Evolutionary conservation across 2,329 filamentous ascomycete genomes (phyloP).

Genomic region (Pseudogymnoascus sp.): DNA sequence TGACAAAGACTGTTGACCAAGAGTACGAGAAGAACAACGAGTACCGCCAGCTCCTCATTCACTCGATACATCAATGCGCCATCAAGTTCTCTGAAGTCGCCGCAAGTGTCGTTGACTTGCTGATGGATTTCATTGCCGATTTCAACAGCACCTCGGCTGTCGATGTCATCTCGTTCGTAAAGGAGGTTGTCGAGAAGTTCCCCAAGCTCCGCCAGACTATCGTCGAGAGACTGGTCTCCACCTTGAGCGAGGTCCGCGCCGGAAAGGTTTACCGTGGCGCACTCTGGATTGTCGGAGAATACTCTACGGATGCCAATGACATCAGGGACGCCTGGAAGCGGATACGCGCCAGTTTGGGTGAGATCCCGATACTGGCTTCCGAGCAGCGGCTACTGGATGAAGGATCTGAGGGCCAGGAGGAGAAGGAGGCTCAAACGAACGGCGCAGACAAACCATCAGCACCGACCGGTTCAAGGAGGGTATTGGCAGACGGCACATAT

Average conservation of each 20-base stretch:
- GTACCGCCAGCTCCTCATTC: constrained; percentile 89
- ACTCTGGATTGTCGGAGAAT: constrained; percentile 96
- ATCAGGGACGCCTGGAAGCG: constrained; percentile 96
- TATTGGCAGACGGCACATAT: constrained; percentile 93
- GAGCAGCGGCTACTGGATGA: constrained; percentile 89
- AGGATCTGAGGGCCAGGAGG: constrained; percentile 59
- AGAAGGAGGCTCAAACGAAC: constrained; percentile 57
- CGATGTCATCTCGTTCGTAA: constrained; percentile 97
- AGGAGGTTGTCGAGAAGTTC: constrained; percentile 98
- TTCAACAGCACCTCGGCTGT: constrained; percentile 96
- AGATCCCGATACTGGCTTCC: constrained; percentile 92
- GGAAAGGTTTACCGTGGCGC: constrained; percentile 97
- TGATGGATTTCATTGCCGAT: constrained; percentile 99
- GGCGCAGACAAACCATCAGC: constrained; percentile 67
- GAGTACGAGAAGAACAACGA: constrained; percentile 98
- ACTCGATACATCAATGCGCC: constrained; percentile 95
- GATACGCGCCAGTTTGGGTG: constrained; percentile 85
- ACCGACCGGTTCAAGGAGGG: constrained; percentile 78
- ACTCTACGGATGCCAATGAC: constrained; percentile 85
- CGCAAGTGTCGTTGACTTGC: constrained; percentile 85
- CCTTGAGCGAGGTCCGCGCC: constrained; percentile 83
- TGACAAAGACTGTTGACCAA: constrained; percentile 94
- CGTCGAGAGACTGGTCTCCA: constrained; percentile 79
- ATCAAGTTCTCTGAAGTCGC: constrained; percentile 99
- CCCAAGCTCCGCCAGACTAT: constrained; percentile 81